A percentile compares a stretch with the other conserved stretches of the same genome.
Conservation (phyloP, 2,329 filamentous ascomycete genomes). For the Pyrenochaeta sp. region DNA sequence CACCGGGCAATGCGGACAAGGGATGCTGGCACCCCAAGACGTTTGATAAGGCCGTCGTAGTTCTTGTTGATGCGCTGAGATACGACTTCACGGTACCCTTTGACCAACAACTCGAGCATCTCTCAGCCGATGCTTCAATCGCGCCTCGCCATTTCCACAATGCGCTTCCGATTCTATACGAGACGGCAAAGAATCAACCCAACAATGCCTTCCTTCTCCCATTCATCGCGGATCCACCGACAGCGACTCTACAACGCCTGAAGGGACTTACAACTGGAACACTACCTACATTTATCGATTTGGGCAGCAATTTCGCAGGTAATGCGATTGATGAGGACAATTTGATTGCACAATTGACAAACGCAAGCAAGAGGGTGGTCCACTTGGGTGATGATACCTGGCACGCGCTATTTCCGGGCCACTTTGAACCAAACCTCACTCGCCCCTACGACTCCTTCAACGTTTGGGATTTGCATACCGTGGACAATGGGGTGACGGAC, state of each 20-base stretch:
- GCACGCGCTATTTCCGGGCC: conserved; percentile 90
- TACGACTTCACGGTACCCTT: conserved; percentile 96
- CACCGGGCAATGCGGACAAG: conserved; percentile 54
- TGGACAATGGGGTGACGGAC: conserved; percentile 92
- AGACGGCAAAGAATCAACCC: conserved; percentile 76
- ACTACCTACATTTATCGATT: conserved; percentile 90
- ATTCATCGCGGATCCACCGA: conserved; percentile 97
- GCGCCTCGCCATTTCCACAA: conserved; percentile 77
- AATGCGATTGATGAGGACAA: conserved; percentile 96
- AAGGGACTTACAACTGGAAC: conserved; percentile 97
- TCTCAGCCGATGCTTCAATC: conserved; percentile 21
- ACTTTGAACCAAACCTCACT: conserved; percentile 88
- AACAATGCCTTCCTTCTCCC: conserved; percentile 87
- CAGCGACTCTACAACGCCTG: conserved; percentile 87
- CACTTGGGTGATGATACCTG: conserved; percentile 99
- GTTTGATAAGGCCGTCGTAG: conserved; percentile 88
- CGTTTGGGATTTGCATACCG: conserved; percentile 95
- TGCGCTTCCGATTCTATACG: conserved; percentile 84
- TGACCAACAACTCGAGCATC: conserved; percentile 57
- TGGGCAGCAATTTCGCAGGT: conserved; percentile 93
- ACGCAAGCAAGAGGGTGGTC: conserved; percentile 77
- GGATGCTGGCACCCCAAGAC: conserved; percentile 97
- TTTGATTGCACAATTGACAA: conserved; percentile 68
- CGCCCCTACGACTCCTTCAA: conserved; percentile 96
- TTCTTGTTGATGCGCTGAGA: conserved; percentile 90